These are phyloP conservation scores for Dioscorea dumetorum DNA, from an alignment of 106 monocot genomes.

Conservation along the genomic window DNA sequence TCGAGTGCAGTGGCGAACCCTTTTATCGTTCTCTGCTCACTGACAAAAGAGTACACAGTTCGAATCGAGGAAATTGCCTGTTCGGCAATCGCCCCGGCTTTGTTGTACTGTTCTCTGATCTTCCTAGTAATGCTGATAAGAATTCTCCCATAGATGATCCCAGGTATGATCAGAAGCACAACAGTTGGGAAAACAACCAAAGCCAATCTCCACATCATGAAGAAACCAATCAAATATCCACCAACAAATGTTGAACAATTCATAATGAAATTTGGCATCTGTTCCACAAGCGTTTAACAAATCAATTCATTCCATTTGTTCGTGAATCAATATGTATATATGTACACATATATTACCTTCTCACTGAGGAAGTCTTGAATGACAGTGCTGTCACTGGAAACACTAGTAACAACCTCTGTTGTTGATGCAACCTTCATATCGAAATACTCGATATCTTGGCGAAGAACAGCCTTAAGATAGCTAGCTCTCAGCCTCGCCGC, in stretches of 20 bases:
- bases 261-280: conserved; percentile 69
- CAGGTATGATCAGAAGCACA: conserved; percentile 56
- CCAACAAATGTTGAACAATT: conserved; percentile 40
- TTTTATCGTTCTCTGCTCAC: conserved; percentile 44
- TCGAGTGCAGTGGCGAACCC: conserved; percentile 57
- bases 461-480: conserved; percentile 6
- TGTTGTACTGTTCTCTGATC: conserved; percentile 44
- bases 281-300: not conserved
- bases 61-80: conserved; percentile 74
- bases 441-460: conserved; percentile 10
- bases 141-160: conserved; percentile 54
- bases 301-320: too few species aligned
- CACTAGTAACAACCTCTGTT: conserved; percentile 24
- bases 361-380: conserved; percentile 62
- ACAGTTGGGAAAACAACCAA: conserved; percentile 47
- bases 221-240: conserved; percentile 41
- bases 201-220: conserved; percentile 48
- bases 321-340: too few species aligned
- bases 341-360: conserved; percentile 32
- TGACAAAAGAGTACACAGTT: conserved; percentile 80
- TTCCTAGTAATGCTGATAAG: conserved; percentile 34
- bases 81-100: conserved; percentile 59
- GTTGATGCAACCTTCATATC: conserved; percentile 3
- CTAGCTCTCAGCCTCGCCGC: not conserved
- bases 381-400: conserved; percentile 59